Base-by-base conservation (phyloP, 1,284 basidiomycete species). In the Coniferiporia weirii region DNA sequence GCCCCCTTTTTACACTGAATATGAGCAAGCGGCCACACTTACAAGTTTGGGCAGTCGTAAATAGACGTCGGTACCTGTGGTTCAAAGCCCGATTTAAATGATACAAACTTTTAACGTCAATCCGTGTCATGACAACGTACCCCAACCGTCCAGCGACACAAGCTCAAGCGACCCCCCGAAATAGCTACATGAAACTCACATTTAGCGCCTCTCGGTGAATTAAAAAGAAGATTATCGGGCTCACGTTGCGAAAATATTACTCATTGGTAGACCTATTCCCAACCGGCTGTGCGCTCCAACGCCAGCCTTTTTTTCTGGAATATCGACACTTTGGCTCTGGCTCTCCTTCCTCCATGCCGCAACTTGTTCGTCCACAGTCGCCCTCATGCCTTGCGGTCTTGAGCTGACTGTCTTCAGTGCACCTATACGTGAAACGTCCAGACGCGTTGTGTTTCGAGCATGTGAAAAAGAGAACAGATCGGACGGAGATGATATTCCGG, bases 401-500 rank as follows among this genome's bases (percentile, higher is more conserved):
- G 79, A 76, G 66, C 84, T 87, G 22, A 83, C 81, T 5, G 76
- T 78, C 12, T 88, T 81, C 58, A 93, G 73, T 1, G 86, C 87
- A n/a, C 82, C 84, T 40, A 93, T 69, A 9, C 88, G 81, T n/a
- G 80, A 77, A 64, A 79, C 73, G 59, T 88, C 80, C 70, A 93
- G 71, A 48, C 89, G 78, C 34, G 81, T 75, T 2, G 87, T 82
- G 67, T 93, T 92, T 7, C 89, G 81, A 12, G 84, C 68, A 70
- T 92, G 89, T 13, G 90, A 92, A 72, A 93, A 92, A 7, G 90
- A 92, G 69, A 90, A 90, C 2, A 92, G 74, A 66, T 91, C 89
- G 12, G 83, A 80, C 0, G 89, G 84, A 0, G 77, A 78, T 56
- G 76, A 76, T 54, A 89, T 79, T 55, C 77, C 74, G 3, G 77